phyloP scores from a whole-genome alignment of 2,329 filamentous ascomycete genomes.

The Microdochium bolleyi region DNA sequence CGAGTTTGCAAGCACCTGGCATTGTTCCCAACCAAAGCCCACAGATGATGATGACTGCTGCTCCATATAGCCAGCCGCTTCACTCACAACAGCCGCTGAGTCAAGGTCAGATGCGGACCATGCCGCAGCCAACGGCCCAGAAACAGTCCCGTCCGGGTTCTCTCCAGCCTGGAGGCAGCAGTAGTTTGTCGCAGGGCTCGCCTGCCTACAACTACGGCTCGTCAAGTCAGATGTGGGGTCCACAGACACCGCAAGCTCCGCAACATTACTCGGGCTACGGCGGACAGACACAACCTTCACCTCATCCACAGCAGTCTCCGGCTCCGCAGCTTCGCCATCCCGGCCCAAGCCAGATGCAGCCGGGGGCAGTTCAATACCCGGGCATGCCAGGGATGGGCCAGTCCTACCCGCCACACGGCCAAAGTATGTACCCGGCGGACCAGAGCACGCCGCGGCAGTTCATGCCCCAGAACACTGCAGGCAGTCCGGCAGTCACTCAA shows the following conservation, averaged over 20 bases:
- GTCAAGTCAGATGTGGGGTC: conserved; percentile 52
- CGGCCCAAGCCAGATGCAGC: conserved; percentile 45
- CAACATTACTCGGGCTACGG: conserved; percentile 48
- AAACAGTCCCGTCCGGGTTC: conserved; percentile 61
- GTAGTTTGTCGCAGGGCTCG: conserved; percentile 40
- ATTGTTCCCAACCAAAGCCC: conserved; percentile 55
- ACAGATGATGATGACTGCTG: conserved; percentile 58
- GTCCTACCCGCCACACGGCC: conserved; percentile 44
- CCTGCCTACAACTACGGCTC: conserved; percentile 57
- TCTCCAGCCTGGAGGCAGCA: conserved; percentile 44
- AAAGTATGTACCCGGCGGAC: conserved; percentile 53
- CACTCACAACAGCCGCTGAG: conserved; percentile 65
- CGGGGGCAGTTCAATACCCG: conserved; percentile 50
- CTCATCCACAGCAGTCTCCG: conserved; percentile 46
- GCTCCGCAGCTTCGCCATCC: conserved; percentile 54
- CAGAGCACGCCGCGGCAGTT: conserved; percentile 56
- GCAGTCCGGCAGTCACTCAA: conserved; percentile 41
- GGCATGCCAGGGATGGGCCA: conserved; percentile 55
- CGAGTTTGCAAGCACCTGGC: conserved; percentile 46
- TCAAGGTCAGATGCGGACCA: conserved; percentile 64
- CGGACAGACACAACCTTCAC: conserved; percentile 38
- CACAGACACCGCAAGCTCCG: conserved; percentile 55
- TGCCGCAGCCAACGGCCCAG: conserved; percentile 53
- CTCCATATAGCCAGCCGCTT: conserved; percentile 61
- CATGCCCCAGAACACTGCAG: conserved; percentile 54